phyloP scores from a whole-genome alignment of 208 protist species.

The Leishmania lainsoni region DNA sequence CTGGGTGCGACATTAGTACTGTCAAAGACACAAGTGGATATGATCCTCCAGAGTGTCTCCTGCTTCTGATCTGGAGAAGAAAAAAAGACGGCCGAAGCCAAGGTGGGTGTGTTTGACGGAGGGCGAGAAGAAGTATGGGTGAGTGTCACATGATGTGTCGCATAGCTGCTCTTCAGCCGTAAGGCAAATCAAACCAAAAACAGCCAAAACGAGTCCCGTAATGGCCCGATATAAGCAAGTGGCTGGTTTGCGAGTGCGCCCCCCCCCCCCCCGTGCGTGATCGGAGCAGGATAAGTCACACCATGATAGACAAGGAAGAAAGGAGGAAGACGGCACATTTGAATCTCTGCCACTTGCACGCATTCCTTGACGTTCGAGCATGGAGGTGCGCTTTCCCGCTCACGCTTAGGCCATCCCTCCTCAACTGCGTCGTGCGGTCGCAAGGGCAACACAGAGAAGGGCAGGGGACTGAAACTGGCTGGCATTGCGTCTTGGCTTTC shows the following conservation, averaged over 20 bases:
- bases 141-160: neutral
- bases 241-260: neutral
- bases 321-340: neutral
- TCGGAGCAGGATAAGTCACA: neutral
- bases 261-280: neutral
- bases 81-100: neutral
- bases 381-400: neutral
- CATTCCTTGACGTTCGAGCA: neutral
- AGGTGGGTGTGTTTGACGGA: neutral
- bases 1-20: constrained; percentile 13
- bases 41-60: constrained; percentile 16
- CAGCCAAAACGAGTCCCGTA: too few species aligned
- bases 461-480: neutral
- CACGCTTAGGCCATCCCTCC: neutral
- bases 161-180: too few species aligned
- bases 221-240: neutral
- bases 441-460: neutral
- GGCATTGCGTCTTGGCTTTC: neutral
- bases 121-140: neutral
- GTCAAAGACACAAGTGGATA: constrained; percentile 18
- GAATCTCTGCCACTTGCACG: neutral
- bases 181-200: too few species aligned
- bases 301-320: neutral
- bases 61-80: neutral
- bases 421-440: neutral